Conservation (phyloP, 345 rosid species). For the Brassica nigra region DNA sequence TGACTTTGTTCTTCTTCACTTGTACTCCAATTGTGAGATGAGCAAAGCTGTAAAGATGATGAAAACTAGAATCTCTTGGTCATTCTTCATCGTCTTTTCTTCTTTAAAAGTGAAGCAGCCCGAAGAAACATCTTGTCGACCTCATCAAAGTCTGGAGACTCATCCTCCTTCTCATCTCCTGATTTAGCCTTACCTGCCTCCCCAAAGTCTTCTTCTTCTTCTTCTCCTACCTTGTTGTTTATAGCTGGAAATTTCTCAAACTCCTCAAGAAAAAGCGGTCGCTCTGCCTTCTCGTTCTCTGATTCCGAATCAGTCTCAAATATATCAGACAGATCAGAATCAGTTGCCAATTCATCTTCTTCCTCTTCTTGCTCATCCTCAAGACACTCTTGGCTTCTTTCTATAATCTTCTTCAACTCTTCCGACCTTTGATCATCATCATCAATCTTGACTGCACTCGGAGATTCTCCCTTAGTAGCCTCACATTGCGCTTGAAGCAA, state of each 20-base stretch:
- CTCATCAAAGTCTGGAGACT: constrained; percentile 69
- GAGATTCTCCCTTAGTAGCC: constrained; percentile 29
- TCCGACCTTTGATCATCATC: constrained; percentile 32
- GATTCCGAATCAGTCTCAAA: constrained; percentile 78
- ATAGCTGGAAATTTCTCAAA: constrained; percentile 68
- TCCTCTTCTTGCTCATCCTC: constrained; percentile 43
- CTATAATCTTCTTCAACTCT: constrained; percentile 55
- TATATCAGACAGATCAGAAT: constrained; percentile 54
- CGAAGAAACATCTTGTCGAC: constrained; percentile 81
- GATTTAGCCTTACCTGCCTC: neutral
- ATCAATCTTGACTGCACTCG: neutral
- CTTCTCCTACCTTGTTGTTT: constrained; percentile 42
- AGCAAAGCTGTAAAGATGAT: neutral
- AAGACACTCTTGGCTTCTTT: constrained; percentile 39
- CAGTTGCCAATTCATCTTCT: constrained; percentile 46
- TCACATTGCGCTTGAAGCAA: constrained; percentile 62
- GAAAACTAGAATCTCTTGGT: neutral
- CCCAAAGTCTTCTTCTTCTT: constrained; percentile 25
- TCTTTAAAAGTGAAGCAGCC: constrained; percentile 75
- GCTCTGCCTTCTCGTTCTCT: constrained; percentile 50
- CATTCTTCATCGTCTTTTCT: constrained; percentile 48
- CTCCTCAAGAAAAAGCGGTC: constrained; percentile 63
- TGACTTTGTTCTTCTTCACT: neutral
- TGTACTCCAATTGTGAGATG: neutral
- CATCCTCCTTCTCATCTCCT: neutral